These are phyloP conservation scores for Casuarina cunninghamiana DNA, from an alignment of 306 rosid species.

Conservation along the genomic window DNA sequence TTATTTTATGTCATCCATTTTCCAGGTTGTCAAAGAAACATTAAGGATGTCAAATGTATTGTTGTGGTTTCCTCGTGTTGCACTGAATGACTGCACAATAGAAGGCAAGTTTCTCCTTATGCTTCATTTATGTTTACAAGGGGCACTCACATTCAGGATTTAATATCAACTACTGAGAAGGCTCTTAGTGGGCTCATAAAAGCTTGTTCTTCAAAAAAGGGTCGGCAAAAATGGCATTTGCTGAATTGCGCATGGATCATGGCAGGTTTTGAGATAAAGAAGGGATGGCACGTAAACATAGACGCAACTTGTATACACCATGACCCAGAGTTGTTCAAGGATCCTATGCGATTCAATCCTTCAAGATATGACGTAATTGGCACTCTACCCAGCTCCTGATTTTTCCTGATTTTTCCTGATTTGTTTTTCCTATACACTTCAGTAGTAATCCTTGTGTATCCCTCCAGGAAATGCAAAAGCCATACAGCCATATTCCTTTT, in stretches of 20 bases:
- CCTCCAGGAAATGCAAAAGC: constrained; percentile 65
- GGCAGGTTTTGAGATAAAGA: constrained; percentile 61
- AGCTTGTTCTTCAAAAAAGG: no score
- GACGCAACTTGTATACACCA: constrained; percentile 67
- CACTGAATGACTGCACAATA: constrained; percentile 58
- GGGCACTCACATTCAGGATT: neutral
- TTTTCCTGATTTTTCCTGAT: constrained; percentile 6
- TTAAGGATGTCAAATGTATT: constrained; percentile 72
- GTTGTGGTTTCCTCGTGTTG: constrained; percentile 76
- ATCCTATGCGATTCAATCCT: constrained; percentile 65
- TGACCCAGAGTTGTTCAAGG: constrained; percentile 56
- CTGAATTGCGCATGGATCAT: neutral
- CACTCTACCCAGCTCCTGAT: constrained; percentile 6
- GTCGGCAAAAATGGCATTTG: no score
- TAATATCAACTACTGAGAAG: neutral
- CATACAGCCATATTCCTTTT: constrained; percentile 64
- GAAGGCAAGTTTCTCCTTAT: constrained; percentile 42
- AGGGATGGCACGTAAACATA: constrained; percentile 77
- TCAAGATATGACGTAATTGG: constrained; percentile 65
- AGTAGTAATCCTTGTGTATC: neutral
- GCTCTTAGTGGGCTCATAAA: neutral
- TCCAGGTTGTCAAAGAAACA: constrained; percentile 74
- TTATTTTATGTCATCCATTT: constrained; percentile 19
- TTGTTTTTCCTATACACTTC: neutral
- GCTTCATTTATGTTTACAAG: neutral